phyloP scores from a whole-genome alignment of 1,284 basidiomycete species.

The Termitomyces sp. region DNA sequence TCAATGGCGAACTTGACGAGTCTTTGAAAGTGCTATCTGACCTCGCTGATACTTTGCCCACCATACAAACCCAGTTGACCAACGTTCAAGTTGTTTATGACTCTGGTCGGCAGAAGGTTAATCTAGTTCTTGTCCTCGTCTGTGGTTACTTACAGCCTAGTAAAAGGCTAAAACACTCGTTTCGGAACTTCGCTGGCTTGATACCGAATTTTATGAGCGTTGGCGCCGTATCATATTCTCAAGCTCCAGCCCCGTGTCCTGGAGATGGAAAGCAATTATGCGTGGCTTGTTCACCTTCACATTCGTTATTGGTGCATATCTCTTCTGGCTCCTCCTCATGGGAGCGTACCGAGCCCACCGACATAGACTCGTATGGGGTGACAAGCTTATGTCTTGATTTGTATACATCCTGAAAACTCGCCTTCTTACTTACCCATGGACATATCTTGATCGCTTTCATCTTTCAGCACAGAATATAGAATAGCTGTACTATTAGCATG shows the following conservation, averaged over 20 bases:
- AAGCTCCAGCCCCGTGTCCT: slow-evolving; percentile 59
- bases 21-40: slow-evolving; percentile 49
- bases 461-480: background rate
- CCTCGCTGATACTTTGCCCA: slow-evolving; percentile 50
- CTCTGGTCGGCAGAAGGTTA: slow-evolving; percentile 61
- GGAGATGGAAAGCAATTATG: slow-evolving; percentile 58
- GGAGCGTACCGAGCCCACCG: slow-evolving; percentile 67
- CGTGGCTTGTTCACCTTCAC: slow-evolving; percentile 51
- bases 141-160: slow-evolving; percentile 6
- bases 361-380: slow-evolving; percentile 71
- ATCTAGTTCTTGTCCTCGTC: slow-evolving; percentile 10
- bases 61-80: slow-evolving; percentile 50
- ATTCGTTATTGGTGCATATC: slow-evolving; percentile 50
- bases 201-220: slow-evolving; percentile 67
- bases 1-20: slow-evolving; percentile 51
- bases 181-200: slow-evolving; percentile 61
- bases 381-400: slow-evolving; percentile 60
- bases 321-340: slow-evolving; percentile 53
- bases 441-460: background rate
- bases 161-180: slow-evolving; percentile 56
- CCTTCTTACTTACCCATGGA: background rate
- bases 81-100: slow-evolving; percentile 61
- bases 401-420: background rate
- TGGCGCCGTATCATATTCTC: slow-evolving; percentile 70
- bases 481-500: background rate